phyloP scores from a whole-genome alignment of 371 early-diverging fungal genomes.

The Entomophthora muscae region DNA sequence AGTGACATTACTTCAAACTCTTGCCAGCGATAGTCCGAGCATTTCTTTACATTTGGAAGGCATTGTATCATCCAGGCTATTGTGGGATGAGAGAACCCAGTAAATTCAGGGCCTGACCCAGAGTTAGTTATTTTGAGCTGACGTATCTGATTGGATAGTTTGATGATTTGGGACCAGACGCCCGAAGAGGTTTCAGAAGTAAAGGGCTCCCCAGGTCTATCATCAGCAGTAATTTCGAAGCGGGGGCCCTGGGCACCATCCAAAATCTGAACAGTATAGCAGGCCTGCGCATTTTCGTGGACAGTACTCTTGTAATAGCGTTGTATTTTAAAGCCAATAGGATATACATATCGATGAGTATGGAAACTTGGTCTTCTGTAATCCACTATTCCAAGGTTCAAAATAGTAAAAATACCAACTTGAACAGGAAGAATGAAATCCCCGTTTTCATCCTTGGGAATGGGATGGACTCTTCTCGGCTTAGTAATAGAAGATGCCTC shows the following conservation, averaged over 20 bases:
- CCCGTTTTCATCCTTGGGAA: conserved; percentile 35
- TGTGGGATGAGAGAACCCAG: conserved; percentile 74
- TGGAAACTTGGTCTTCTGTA: conserved; percentile 69
- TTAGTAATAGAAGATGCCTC: not conserved
- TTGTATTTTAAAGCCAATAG: conserved; percentile 64
- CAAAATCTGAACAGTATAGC: not conserved
- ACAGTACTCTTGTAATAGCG: conserved; percentile 19
- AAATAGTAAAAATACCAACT: conserved; percentile 62
- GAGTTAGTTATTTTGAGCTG: conserved; percentile 60
- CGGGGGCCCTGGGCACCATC: conserved; percentile 2
- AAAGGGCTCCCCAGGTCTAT: conserved; percentile 1
- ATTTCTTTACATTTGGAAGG: conserved; percentile 47
- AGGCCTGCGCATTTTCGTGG: not conserved
- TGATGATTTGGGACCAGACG: conserved; percentile 75
- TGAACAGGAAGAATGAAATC: conserved; percentile 57
- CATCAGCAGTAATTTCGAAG: not conserved
- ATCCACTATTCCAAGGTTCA: conserved; percentile 53
- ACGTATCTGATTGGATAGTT: conserved; percentile 52
- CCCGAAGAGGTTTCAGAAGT: conserved; percentile 64
- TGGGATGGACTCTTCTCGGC: not conserved
- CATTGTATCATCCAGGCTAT: conserved; percentile 83
- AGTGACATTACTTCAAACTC: conserved; percentile 25
- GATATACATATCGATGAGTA: conserved; percentile 79
- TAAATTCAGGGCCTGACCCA: conserved; percentile 80
- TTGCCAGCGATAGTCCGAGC: conserved; percentile 52